Evolutionary conservation across 768 basidiomycete species (phyloP).

Genomic region (Lactarius deliciosus): DNA sequence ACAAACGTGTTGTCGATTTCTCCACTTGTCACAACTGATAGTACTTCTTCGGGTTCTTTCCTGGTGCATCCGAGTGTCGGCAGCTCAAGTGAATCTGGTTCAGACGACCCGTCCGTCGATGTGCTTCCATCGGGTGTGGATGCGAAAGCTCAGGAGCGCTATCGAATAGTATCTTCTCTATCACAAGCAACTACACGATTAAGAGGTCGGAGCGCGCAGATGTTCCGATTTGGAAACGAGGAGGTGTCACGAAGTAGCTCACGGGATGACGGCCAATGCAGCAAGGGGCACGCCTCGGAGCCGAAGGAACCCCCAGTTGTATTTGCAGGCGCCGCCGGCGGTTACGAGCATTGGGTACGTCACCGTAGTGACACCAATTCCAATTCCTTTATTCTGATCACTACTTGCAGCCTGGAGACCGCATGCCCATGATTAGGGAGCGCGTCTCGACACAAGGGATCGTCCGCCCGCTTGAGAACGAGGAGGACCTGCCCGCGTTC

Average conservation of each 20-base stretch:
- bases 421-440: constrained; percentile 80
- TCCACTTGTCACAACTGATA: not conserved
- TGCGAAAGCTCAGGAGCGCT: not conserved
- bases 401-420: constrained; percentile 39
- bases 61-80: not conserved
- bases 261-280: not conserved
- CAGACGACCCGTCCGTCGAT: not conserved
- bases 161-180: not conserved
- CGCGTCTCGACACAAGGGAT: constrained; percentile 80
- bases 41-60: not conserved
- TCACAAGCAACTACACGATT: not conserved
- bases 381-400: not conserved
- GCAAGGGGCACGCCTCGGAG: not conserved
- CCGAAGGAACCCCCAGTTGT: not conserved
- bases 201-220: not conserved
- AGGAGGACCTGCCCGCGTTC: constrained; percentile 63
- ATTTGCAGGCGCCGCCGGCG: not conserved
- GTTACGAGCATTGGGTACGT: not conserved
- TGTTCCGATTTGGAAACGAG: not conserved
- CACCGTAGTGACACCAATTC: not conserved
- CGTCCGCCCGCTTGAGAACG: constrained; percentile 73
- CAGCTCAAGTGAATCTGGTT: not conserved
- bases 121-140: no score
- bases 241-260: not conserved
- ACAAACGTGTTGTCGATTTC: not conserved